phyloP scores from a whole-genome alignment of 108 stramenopile species.

The Cyclotella kingstonii region DNA sequence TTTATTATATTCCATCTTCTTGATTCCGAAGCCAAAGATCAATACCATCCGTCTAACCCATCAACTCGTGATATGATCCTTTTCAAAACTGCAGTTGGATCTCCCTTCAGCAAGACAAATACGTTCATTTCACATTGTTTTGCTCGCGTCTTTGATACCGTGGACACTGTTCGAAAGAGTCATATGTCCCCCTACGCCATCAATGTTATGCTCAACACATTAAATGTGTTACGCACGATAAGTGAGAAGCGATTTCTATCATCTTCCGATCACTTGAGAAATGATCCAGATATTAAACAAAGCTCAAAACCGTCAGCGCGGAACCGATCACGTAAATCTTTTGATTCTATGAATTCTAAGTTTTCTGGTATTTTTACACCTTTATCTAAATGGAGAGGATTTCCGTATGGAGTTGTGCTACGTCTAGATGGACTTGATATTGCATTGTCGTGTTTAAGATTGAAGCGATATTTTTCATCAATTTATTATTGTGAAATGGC shows the following conservation, averaged over 20 bases:
- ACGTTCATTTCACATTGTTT: constrained; percentile 42
- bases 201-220: constrained; percentile 48
- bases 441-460: constrained; percentile 57
- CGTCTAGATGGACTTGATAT: constrained; percentile 60
- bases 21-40: constrained; percentile 19
- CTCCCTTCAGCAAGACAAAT: constrained; percentile 35
- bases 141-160: constrained; percentile 14
- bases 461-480: constrained; percentile 59
- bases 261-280: constrained; percentile 20
- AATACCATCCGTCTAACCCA: neutral
- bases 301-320: constrained; percentile 9
- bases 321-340: constrained; percentile 21
- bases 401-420: constrained; percentile 68
- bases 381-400: constrained; percentile 56
- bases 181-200: constrained; percentile 28
- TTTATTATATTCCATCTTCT: constrained; percentile 57
- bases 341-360: neutral
- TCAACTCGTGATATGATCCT: constrained; percentile 29
- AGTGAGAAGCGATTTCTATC: constrained; percentile 52
- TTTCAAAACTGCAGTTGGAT: constrained; percentile 44
- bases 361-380: constrained; percentile 10
- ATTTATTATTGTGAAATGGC: constrained; percentile 62
- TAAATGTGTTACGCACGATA: constrained; percentile 49
- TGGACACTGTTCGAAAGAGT: neutral
- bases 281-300: constrained; percentile 1